Conservation (phyloP, 768 basidiomycete species). For the Lyophyllum semitale region DNA sequence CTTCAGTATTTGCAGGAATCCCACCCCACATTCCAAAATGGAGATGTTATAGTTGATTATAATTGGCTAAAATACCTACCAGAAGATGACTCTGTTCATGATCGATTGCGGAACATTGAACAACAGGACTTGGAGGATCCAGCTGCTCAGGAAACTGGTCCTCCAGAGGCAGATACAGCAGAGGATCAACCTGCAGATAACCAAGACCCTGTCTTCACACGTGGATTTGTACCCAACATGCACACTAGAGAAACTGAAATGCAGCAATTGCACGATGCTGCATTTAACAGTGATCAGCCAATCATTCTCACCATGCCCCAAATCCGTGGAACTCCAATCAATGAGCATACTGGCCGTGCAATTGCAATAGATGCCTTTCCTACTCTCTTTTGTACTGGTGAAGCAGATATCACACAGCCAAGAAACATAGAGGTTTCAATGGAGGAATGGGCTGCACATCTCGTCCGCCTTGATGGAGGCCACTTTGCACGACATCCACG, state of each 20-base stretch:
- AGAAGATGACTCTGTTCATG: conserved; percentile 9
- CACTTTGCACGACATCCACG: conserved; percentile 18
- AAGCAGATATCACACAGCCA: conserved; percentile 4
- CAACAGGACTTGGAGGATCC: conserved; percentile 4
- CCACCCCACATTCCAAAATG: background rate
- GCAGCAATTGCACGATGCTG: background rate
- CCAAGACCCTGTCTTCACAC: conserved; percentile 1
- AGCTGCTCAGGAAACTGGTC: conserved; percentile 2
- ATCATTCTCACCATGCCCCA: conserved; percentile 7
- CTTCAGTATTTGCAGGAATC: background rate
- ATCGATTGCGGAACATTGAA: conserved; percentile 7
- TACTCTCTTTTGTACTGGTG: conserved; percentile 18
- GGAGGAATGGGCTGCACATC: conserved; percentile 11
- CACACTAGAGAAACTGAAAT: background rate
- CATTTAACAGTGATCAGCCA: background rate
- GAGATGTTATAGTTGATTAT: background rate
- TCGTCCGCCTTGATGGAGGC: conserved; percentile 12
- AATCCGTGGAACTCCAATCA: conserved; percentile 11
- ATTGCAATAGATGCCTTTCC: conserved; percentile 25
- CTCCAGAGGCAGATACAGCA: conserved; percentile 5
- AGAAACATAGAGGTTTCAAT: conserved; percentile 1
- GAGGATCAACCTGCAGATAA: background rate
- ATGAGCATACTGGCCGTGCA: conserved; percentile 7
- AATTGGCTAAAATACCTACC: conserved; percentile 13
- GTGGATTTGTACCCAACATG: background rate